These are phyloP conservation scores for Xylaria bambusicola DNA, from an alignment of 495 filamentous ascomycete species.

Conservation along the genomic window DNA sequence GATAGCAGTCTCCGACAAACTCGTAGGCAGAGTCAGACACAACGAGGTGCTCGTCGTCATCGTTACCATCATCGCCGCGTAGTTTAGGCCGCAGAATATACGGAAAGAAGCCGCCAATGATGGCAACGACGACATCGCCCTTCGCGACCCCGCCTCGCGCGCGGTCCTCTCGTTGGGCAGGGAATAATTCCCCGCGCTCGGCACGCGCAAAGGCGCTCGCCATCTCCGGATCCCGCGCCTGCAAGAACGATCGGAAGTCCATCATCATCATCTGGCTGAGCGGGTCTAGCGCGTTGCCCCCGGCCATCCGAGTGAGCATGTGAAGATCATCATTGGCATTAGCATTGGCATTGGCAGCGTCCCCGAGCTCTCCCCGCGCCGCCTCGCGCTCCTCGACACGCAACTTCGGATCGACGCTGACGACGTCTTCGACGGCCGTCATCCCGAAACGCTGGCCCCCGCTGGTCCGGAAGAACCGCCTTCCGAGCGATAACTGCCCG, in stretches of 20 bases:
- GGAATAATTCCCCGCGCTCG: too few species aligned
- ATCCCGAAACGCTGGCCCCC: constrained; percentile 26
- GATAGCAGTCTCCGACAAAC: background rate
- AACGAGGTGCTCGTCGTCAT: background rate
- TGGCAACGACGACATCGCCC: constrained; percentile 28
- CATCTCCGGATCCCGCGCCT: too few species aligned
- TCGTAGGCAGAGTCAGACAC: constrained; percentile 1
- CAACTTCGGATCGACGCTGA: constrained; percentile 7
- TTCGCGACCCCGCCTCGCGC: constrained; percentile 17
- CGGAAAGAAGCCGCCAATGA: constrained; percentile 28
- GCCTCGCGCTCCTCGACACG: background rate
- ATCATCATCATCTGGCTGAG: constrained; percentile 17
- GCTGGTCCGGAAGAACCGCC: constrained; percentile 25
- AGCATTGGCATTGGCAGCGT: too few species aligned
- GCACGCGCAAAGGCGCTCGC: too few species aligned
- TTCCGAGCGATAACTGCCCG: constrained; percentile 11
- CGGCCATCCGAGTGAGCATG: background rate
- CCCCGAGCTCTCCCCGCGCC: background rate
- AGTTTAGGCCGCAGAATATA: constrained; percentile 25
- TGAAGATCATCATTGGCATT: too few species aligned
- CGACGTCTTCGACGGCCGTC: constrained; percentile 23
- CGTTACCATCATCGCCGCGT: background rate
- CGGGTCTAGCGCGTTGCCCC: background rate
- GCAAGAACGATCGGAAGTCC: too few species aligned
- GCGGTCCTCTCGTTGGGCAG: background rate